Percentiles rank a stretch among this genome's conserved stretches.
These are phyloP conservation scores for Leccinum incarnatum DNA, from an alignment of 768 basidiomycete genomes.

Conservation along the genomic window DNA sequence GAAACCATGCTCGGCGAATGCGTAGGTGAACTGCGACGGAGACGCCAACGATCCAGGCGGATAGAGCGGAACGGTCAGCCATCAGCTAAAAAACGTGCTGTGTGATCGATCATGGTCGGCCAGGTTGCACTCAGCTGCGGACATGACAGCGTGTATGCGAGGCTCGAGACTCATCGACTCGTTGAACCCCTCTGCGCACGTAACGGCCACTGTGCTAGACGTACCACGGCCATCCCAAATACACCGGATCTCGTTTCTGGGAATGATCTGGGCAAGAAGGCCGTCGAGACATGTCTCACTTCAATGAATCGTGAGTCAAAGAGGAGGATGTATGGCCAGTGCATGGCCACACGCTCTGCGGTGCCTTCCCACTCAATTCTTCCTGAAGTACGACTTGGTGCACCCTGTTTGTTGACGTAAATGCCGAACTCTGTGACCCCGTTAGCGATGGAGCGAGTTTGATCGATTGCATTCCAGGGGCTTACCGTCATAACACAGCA, in stretches of 20 bases:
- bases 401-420: slow-evolving; percentile 90
- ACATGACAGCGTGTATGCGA: slow-evolving; percentile 86
- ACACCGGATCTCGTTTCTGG: slow-evolving; percentile 77
- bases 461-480: background rate
- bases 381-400: slow-evolving; percentile 66
- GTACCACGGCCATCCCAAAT: slow-evolving; percentile 83
- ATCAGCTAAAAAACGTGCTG: slow-evolving; percentile 80
- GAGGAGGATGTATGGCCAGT: slow-evolving; percentile 83
- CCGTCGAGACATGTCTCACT: slow-evolving; percentile 79
- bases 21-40: slow-evolving; percentile 53
- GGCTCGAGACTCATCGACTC: slow-evolving; percentile 66
- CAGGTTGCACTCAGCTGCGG: slow-evolving; percentile 42
- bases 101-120: slow-evolving; percentile 48
- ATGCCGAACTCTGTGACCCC: slow-evolving; percentile 73
- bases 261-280: slow-evolving; percentile 76
- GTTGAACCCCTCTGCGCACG: slow-evolving; percentile 33
- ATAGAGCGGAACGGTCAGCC: slow-evolving; percentile 36
- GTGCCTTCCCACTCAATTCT: slow-evolving; percentile 95
- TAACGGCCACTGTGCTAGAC: slow-evolving; percentile 24
- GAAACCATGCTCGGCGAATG: slow-evolving; percentile 47
- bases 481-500: slow-evolving; percentile 86
- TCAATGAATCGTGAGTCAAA: slow-evolving; percentile 92
- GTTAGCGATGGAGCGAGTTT: slow-evolving; percentile 3
- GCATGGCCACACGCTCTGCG: slow-evolving; percentile 85
- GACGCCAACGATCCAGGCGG: slow-evolving; percentile 48